phyloP scores from a whole-genome alignment of 2,329 filamentous ascomycete genomes.

The Polytolypa hystricis region DNA sequence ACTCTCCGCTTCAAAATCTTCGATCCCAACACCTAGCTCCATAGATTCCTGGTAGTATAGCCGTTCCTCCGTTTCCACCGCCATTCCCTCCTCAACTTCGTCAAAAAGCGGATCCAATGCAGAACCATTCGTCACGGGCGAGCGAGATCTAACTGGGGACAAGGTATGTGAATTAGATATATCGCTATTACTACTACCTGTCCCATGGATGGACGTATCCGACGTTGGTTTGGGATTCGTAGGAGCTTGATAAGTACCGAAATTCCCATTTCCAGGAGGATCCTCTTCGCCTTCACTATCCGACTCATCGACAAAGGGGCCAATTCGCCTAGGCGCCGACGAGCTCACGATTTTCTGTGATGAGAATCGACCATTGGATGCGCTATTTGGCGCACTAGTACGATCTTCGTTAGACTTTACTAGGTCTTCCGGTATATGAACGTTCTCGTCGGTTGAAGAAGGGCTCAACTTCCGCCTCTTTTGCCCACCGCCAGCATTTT shows the following conservation, averaged over 20 bases:
- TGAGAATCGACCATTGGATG: background rate
- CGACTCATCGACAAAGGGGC: slow-evolving; percentile 34
- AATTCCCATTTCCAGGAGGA: too few species aligned
- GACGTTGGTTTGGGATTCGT: too few species aligned
- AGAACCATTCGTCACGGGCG: too few species aligned
- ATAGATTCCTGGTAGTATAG: background rate
- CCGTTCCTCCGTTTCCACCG: too few species aligned
- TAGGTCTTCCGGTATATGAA: background rate
- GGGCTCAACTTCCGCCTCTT: slow-evolving; percentile 27
- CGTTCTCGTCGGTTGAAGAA: background rate
- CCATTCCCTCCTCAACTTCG: too few species aligned
- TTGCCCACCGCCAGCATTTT: slow-evolving; percentile 16
- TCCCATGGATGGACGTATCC: too few species aligned
- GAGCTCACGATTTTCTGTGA: background rate
- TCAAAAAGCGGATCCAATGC: too few species aligned
- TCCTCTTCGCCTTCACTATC: slow-evolving; percentile 50
- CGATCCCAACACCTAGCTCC: background rate
- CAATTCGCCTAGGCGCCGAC: slow-evolving; percentile 14
- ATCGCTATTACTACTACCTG: too few species aligned
- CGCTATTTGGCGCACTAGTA: background rate
- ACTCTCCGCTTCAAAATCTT: too few species aligned
- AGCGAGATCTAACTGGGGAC: too few species aligned
- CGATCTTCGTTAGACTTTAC: background rate
- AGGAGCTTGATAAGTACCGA: too few species aligned
- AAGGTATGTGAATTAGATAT: too few species aligned